Evolutionary conservation across 1,139 yeast species (phyloP).

Genomic region (Saccharomycopsis crataegensis): DNA sequence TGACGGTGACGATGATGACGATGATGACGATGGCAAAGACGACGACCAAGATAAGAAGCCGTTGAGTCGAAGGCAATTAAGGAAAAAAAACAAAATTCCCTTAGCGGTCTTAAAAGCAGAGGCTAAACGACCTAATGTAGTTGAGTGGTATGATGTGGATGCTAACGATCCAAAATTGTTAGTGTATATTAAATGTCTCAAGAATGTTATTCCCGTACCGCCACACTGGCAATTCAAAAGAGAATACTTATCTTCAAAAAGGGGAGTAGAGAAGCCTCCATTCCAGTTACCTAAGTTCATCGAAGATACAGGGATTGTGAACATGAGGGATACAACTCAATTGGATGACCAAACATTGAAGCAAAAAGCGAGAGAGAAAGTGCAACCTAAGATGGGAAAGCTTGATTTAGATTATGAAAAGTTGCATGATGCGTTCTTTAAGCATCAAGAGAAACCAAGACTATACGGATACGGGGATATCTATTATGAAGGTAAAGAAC

Average conservation of each 20-base stretch:
- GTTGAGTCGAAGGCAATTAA: conserved; percentile 37
- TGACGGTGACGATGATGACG: conserved; percentile 21
- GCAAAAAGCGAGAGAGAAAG: conserved; percentile 74
- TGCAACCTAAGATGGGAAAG: conserved; percentile 84
- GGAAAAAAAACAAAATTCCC: conserved; percentile 50
- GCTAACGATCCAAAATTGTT: conserved; percentile 70
- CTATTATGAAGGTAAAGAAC: conserved; percentile 72
- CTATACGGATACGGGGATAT: conserved; percentile 66
- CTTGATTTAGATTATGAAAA: conserved; percentile 82
- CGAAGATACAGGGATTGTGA: conserved; percentile 77
- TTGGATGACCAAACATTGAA: conserved; percentile 42
- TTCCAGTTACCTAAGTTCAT: conserved; percentile 77
- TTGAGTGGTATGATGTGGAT: conserved; percentile 85
- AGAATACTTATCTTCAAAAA: conserved; percentile 66
- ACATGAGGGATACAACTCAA: conserved; percentile 59
- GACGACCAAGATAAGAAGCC: conserved; percentile 6
- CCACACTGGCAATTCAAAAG: conserved; percentile 76
- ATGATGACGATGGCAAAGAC: conserved; percentile 18
- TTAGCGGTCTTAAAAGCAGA: conserved; percentile 60
- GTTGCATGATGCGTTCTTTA: conserved; percentile 81
- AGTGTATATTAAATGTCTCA: conserved; percentile 55
- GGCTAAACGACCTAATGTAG: conserved; percentile 57
- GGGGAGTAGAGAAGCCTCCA: conserved; percentile 65
- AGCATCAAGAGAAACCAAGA: conserved; percentile 67
- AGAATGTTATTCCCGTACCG: conserved; percentile 74